Percentiles rank a stretch among this genome's conserved stretches.
Evolutionary conservation across 176 grass and related monocot species (phyloP).

Genomic region (Thalia dealbata): DNA sequence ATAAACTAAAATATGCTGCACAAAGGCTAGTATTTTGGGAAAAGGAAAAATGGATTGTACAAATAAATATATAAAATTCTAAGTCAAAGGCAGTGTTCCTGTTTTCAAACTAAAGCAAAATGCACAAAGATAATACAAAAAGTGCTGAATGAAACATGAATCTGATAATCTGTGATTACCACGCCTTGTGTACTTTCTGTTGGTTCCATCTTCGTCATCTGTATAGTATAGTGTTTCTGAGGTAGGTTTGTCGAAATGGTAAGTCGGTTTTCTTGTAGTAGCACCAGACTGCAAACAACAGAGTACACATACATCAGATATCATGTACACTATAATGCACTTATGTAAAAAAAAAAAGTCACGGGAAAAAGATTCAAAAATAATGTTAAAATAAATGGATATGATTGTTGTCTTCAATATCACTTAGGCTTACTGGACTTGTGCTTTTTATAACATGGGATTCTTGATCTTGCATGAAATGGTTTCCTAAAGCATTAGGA

Average conservation of each 20-base stretch:
- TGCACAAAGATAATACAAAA: not conserved
- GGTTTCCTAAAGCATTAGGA: constrained; percentile 40
- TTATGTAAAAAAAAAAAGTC: not conserved
- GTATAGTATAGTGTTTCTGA: constrained; percentile 91
- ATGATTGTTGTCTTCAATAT: constrained; percentile 6
- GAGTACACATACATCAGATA: constrained; percentile 12
- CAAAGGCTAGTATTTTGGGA: too few relatives aligned
- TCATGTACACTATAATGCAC: not conserved
- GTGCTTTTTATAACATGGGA: constrained; percentile 55
- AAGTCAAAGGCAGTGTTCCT: too few relatives aligned
- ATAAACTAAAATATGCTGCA: too few relatives aligned
- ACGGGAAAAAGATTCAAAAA: not conserved
- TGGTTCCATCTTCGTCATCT: constrained; percentile 92
- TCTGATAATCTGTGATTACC: constrained; percentile 31
- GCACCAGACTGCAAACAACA: constrained; percentile 50
- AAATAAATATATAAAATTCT: too few relatives aligned
- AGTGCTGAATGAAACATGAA: not conserved
- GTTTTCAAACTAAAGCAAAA: too few relatives aligned
- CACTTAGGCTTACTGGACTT: constrained; percentile 55
- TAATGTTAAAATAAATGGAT: not conserved
- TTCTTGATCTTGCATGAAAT: constrained; percentile 54
- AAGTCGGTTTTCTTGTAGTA: constrained; percentile 73
- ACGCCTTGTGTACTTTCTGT: constrained; percentile 80
- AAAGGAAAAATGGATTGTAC: too few relatives aligned
- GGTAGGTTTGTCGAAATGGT: constrained; percentile 63